These are phyloP conservation scores for Brettanomyces anomalus DNA, from an alignment of 805 yeast genomes.

Conservation along the genomic window DNA sequence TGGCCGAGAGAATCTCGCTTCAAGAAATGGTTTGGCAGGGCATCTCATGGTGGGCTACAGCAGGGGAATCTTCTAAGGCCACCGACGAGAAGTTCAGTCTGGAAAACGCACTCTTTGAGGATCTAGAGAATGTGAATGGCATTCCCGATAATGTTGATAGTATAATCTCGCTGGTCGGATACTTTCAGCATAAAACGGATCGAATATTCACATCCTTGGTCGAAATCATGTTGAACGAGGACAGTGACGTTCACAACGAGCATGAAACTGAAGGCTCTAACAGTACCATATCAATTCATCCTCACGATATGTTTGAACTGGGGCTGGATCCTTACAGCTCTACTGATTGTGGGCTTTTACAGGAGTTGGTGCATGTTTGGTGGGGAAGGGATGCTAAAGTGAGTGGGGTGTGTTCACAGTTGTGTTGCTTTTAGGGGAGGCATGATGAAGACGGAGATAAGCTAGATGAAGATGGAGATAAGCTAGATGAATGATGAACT, in stretches of 20 bases:
- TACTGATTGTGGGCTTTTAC: conserved; percentile 36
- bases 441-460: not conserved
- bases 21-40: conserved; percentile 58
- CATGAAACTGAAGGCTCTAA: conserved; percentile 1
- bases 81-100: conserved; percentile 29
- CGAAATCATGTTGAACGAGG: conserved; percentile 28
- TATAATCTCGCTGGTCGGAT: conserved; percentile 33
- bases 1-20: conserved; percentile 44
- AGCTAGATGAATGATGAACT: not conserved
- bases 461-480: not conserved
- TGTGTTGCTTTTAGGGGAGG: conserved; percentile 22
- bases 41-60: conserved; percentile 81
- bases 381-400: conserved; percentile 35
- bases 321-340: conserved; percentile 47
- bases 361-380: conserved; percentile 35
- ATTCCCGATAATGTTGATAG: conserved; percentile 16
- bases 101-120: conserved; percentile 24
- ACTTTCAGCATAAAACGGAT: conserved; percentile 41
- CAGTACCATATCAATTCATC: conserved; percentile 24
- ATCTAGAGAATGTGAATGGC: conserved; percentile 6
- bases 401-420: conserved; percentile 26
- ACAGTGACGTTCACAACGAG: conserved; percentile 11
- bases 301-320: conserved; percentile 43
- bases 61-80: conserved; percentile 50
- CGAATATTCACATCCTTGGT: conserved; percentile 31